phyloP scores from a whole-genome alignment of 2,329 filamentous ascomycete genomes.

The Ophiostoma novo-ulmi region DNA sequence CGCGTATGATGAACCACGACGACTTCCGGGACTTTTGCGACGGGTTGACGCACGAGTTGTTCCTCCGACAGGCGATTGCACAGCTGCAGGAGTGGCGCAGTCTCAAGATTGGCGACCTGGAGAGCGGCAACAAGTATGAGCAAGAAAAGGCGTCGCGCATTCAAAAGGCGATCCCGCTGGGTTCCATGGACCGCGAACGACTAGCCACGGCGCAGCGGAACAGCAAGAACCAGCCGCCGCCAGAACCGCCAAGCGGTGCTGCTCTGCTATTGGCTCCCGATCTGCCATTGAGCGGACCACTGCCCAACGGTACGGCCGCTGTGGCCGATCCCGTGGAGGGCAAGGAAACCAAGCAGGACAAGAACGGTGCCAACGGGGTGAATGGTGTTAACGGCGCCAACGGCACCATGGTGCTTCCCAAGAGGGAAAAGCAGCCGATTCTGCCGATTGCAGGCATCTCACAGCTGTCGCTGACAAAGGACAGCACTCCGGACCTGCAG shows the following conservation, averaged over 20 bases:
- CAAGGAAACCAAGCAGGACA: not conserved
- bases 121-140: conserved; percentile 87
- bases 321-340: conserved; percentile 27
- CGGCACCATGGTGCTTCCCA: conserved; percentile 36
- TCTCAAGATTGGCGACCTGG: conserved; percentile 76
- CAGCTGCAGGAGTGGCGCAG: conserved; percentile 93
- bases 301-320: conserved; percentile 50
- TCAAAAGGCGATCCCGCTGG: conserved; percentile 65
- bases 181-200: conserved; percentile 75
- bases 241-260: conserved; percentile 71
- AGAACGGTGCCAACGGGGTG: conserved; percentile 28
- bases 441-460: conserved; percentile 57
- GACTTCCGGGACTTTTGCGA: conserved; percentile 85
- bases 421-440: conserved; percentile 49
- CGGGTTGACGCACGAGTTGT: conserved; percentile 83
- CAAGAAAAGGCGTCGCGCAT: conserved; percentile 73
- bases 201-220: conserved; percentile 66
- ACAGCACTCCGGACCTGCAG: conserved; percentile 76
- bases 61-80: conserved; percentile 78
- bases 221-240: conserved; percentile 61
- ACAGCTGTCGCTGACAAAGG: conserved; percentile 64
- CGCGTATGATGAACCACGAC: conserved; percentile 88
- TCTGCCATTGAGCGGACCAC: conserved; percentile 37
- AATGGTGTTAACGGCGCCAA: conserved; percentile 34
- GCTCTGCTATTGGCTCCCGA: conserved; percentile 74